Percentiles rank a stretch among this genome's conserved stretches.
Conservation (phyloP, 2,329 filamentous ascomycete species). For the Verticillium klebahnii region DNA sequence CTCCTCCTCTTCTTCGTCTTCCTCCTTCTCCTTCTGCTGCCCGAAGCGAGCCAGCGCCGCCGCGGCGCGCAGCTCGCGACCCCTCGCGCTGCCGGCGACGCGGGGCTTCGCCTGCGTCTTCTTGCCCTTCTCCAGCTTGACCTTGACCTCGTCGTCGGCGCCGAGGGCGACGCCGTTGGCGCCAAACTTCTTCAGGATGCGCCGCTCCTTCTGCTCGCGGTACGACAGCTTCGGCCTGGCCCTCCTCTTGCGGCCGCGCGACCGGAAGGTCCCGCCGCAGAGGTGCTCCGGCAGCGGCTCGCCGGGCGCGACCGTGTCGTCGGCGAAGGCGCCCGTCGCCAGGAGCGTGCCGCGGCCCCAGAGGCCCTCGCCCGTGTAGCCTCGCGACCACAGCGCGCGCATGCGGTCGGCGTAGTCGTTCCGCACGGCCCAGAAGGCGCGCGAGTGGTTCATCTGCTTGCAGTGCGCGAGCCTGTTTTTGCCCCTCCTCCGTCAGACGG, state of each 20-base stretch:
- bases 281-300: conserved; percentile 65
- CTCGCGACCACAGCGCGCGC: conserved; percentile 62
- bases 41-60: conserved; percentile 73
- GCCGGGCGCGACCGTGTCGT: conserved; percentile 43
- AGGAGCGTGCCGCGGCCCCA: conserved; percentile 72
- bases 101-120: conserved; percentile 61
- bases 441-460: conserved; percentile 87
- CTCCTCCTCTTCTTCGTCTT: conserved; percentile 33
- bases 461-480: conserved; percentile 65
- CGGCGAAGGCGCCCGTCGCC: conserved; percentile 54
- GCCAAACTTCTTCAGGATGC: conserved; percentile 74
- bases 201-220: conserved; percentile 66
- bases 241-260: conserved; percentile 49
- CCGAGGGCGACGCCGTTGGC: conserved; percentile 64
- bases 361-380: conserved; percentile 76
- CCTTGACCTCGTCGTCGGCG: conserved; percentile 61
- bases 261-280: conserved; percentile 76
- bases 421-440: conserved; percentile 74
- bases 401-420: conserved; percentile 70
- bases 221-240: conserved; percentile 56
- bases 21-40: conserved; percentile 48
- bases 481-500: too few species aligned
- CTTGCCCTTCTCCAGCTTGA: conserved; percentile 63
- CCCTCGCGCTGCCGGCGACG: conserved; percentile 69
- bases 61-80: conserved; percentile 70